Base-by-base conservation (phyloP, 2,329 filamentous ascomycete species). In the Epichloe sylvatica region DNA sequence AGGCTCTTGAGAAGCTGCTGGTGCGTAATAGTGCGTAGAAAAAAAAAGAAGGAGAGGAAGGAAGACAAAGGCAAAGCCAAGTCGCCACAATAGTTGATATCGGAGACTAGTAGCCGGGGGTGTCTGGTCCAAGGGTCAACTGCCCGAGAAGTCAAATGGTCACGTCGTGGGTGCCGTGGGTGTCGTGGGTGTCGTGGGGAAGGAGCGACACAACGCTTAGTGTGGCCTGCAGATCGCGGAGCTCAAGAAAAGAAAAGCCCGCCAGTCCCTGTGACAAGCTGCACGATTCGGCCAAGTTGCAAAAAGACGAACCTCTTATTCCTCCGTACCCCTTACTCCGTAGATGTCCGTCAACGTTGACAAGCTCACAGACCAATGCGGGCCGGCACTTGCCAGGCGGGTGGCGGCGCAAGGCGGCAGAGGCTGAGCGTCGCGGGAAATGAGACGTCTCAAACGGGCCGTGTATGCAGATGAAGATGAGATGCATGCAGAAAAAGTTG, bases 381-480 rank as follows among this genome's bases (percentile, higher is more conserved):
- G 45, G 23, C 23, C 37, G 45, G 45, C 45, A 40, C 11, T 40
- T 34, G 25, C 23, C 45, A 6, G 21, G 45, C 21, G n/a, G 37
- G 45, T 47, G 45, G 45, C 45, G 45, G 45, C 45, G 45, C 45
- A 40, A 40, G 45, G 36, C 25, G 45, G 45, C 17, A 23, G 45
- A 9, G 15, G 23, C 37, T 47, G 36, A 34, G 36, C 25, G 8
- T 30, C 8, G 25, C 8, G 25, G 25, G 25, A 30, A 30, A 30
- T 30, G 23, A 25, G 6, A 25, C 23, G 23, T n/a, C n/a, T n/a
- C n/a, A n/a, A n/a, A n/a, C n/a, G n/a, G n/a, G n/a, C n/a, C n/a
- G n/a, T n/a, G n/a, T n/a, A n/a, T n/a, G n/a, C n/a, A n/a, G n/a
- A n/a, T n/a, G n/a, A n/a, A n/a, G n/a, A n/a, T n/a, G n/a, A n/a